These are phyloP conservation scores for Phaeosphaeriaceae sp. DNA, from an alignment of 2,329 filamentous ascomycete species.

Conservation along the genomic window DNA sequence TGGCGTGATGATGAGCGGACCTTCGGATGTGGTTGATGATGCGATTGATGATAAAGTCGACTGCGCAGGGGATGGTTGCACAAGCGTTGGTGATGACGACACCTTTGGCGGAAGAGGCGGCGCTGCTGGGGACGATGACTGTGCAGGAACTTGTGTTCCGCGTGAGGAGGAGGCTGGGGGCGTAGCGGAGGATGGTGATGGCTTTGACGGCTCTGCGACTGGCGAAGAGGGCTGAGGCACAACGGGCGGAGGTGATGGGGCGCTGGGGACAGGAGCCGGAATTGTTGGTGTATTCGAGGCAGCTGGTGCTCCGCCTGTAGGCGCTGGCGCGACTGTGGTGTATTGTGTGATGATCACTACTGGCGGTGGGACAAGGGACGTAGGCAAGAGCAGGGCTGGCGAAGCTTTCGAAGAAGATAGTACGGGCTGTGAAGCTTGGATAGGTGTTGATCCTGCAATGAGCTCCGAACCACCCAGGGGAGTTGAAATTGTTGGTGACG, in stretches of 20 bases:
- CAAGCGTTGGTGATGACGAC: background rate
- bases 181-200: background rate
- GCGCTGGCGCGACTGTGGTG: slow-evolving; percentile 29
- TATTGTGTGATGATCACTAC: slow-evolving; percentile 40
- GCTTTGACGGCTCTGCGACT: background rate
- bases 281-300: background rate
- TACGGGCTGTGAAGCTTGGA: slow-evolving; percentile 1
- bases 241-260: slow-evolving; percentile 2
- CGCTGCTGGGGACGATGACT: background rate
- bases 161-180: background rate
- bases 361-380: slow-evolving; percentile 28
- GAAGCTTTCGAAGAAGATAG: slow-evolving; percentile 1
- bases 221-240: background rate
- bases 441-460: slow-evolving; percentile 1
- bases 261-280: background rate
- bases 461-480: slow-evolving; percentile 7
- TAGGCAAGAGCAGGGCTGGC: slow-evolving; percentile 13
- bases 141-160: background rate
- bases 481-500: slow-evolving; percentile 13
- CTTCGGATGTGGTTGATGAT: slow-evolving; percentile 26
- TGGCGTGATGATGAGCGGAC: slow-evolving; percentile 40
- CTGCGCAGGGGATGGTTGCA: background rate
- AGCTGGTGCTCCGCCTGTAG: background rate
- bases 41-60: slow-evolving; percentile 2
- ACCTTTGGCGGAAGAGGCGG: background rate